phyloP scores from a whole-genome alignment of 352 stramenopile genomes.

The Phytophthora kernoviae region DNA sequence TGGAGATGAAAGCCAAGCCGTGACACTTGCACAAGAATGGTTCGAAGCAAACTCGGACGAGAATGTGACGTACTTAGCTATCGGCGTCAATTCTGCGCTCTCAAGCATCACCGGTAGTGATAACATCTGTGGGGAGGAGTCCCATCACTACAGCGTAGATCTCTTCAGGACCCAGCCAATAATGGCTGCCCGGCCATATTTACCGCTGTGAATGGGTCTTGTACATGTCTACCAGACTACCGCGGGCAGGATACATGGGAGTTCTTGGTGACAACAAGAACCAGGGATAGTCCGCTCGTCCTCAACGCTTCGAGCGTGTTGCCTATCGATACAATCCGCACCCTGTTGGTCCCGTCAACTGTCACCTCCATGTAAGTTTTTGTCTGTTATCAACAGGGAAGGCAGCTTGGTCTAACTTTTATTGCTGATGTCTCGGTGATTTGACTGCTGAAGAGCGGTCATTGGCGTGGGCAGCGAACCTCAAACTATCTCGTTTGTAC shows the following conservation, averaged over 20 bases:
- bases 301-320: conserved; percentile 26
- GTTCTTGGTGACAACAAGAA: conserved; percentile 34
- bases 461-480: conserved; percentile 23
- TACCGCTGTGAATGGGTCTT: conserved; percentile 43
- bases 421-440: background rate
- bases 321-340: conserved; percentile 39
- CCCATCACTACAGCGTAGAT: conserved; percentile 42
- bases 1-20: conserved; percentile 14
- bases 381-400: background rate
- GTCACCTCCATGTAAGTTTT: conserved; percentile 34
- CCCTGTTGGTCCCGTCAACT: conserved; percentile 37
- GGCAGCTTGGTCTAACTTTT: background rate
- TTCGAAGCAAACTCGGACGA: conserved; percentile 37
- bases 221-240: conserved; percentile 46
- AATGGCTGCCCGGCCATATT: conserved; percentile 41
- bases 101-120: conserved; percentile 30
- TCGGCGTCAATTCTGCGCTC: conserved; percentile 34
- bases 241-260: conserved; percentile 23
- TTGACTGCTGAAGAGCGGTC: conserved; percentile 15
- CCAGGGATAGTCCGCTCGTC: conserved; percentile 8
- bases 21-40: conserved; percentile 36
- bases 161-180: conserved; percentile 28
- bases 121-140: conserved; percentile 36
- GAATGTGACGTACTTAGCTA: conserved; percentile 39
- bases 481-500: conserved; percentile 30